phyloP scores from a whole-genome alignment of 2,329 filamentous ascomycete genomes.

The Lecanicillium sp. region DNA sequence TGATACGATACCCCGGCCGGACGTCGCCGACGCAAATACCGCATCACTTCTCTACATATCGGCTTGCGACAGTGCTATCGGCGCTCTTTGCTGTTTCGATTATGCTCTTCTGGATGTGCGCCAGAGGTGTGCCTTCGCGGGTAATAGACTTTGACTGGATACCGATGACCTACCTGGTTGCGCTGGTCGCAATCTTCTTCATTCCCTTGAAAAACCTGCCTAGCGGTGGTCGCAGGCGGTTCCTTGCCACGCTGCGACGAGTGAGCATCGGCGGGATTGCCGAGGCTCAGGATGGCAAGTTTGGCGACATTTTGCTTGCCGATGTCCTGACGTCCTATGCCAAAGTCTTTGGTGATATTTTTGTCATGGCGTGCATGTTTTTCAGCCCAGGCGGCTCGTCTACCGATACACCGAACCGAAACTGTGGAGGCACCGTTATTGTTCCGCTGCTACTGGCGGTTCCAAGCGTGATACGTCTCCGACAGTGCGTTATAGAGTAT shows the following conservation, averaged over 20 bases:
- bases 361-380: conserved; percentile 88
- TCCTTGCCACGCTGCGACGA: conserved; percentile 67
- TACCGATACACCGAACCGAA: conserved; percentile 72
- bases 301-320: conserved; percentile 86
- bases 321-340: conserved; percentile 94
- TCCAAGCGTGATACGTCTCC: conserved; percentile 76
- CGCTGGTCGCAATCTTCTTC: conserved; percentile 63
- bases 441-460: conserved; percentile 79
- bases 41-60: conserved; percentile 78
- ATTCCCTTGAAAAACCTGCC: conserved; percentile 63
- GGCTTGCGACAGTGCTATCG: conserved; percentile 70
- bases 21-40: conserved; percentile 60
- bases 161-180: conserved; percentile 72
- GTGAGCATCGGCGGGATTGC: conserved; percentile 81
- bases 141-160: conserved; percentile 77
- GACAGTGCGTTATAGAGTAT: conserved; percentile 90
- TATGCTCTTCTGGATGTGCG: conserved; percentile 74
- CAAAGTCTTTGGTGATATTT: conserved; percentile 84
- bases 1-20: conserved; percentile 80
- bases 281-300: conserved; percentile 80
- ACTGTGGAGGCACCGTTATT: conserved; percentile 68
- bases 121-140: conserved; percentile 57
- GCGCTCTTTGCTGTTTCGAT: conserved; percentile 64
- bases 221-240: conserved; percentile 62
- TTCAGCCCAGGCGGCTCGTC: conserved; percentile 62